These are phyloP conservation scores for Vaucheria bursata DNA, from an alignment of 352 stramenopile genomes.

Conservation along the genomic window DNA sequence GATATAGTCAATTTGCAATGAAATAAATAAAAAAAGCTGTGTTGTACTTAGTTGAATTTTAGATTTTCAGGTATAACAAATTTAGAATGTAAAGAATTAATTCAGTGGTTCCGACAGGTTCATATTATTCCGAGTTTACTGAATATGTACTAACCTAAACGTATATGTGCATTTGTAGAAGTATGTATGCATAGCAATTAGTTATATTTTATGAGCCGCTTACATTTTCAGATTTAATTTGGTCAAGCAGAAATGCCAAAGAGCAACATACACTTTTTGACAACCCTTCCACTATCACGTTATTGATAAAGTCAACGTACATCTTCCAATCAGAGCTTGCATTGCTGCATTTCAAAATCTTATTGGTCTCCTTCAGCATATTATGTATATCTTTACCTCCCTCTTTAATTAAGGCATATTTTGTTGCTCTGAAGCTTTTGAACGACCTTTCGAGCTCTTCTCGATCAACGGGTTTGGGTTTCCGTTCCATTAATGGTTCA, in stretches of 20 bases:
- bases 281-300: conserved; percentile 87
- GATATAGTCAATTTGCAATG: too few species aligned
- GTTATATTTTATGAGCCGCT: too few species aligned
- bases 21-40: too few species aligned
- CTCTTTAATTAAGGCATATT: conserved; percentile 88
- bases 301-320: conserved; percentile 96
- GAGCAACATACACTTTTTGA: conserved; percentile 63
- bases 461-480: conserved; percentile 86
- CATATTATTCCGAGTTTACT: too few species aligned
- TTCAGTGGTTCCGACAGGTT: too few species aligned
- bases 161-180: conserved; percentile 5
- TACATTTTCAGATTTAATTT: conserved; percentile 70
- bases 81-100: too few species aligned
- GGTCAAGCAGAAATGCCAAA: conserved; percentile 81
- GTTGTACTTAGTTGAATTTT: too few species aligned
- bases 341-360: conserved; percentile 79
- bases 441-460: conserved; percentile 89
- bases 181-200: background rate
- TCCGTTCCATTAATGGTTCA: conserved; percentile 79
- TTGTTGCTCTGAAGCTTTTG: conserved; percentile 78
- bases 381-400: conserved; percentile 86
- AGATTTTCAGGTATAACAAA: too few species aligned
- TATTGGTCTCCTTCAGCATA: conserved; percentile 89
- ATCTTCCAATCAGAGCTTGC: conserved; percentile 85
- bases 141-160: too few species aligned